Conservation (phyloP, 805 yeast species). For the Yarrowia deformans region DNA sequence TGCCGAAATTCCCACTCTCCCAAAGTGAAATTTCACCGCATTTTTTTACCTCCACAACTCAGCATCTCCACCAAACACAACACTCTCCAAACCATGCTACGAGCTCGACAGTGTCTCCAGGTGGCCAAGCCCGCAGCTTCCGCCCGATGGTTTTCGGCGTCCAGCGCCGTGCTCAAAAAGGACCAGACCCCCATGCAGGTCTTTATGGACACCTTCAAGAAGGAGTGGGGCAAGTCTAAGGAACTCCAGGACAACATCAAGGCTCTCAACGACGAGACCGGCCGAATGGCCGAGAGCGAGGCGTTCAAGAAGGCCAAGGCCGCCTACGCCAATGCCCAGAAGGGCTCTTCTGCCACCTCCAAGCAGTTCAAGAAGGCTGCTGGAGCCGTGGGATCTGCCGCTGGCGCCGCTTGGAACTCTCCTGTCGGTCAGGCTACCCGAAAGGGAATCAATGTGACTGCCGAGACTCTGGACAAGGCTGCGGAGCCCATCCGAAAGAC, state of each 20-base stretch:
- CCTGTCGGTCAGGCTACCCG: constrained; percentile 91
- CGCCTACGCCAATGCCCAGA: constrained; percentile 86
- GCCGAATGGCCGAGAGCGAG: constrained; percentile 89
- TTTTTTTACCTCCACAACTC: neutral
- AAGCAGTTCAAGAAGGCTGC: constrained; percentile 87
- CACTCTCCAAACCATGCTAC: neutral
- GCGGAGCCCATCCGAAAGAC: constrained; percentile 94
- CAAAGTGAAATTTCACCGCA: neutral
- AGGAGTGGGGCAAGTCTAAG: constrained; percentile 87
- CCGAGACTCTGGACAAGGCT: constrained; percentile 80
- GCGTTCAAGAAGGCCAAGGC: constrained; percentile 93
- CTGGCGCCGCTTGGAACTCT: constrained; percentile 94
- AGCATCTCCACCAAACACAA: neutral
- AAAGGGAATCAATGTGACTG: constrained; percentile 79
- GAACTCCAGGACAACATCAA: constrained; percentile 93
- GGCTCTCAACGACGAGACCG: constrained; percentile 95
- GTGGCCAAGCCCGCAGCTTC: neutral
- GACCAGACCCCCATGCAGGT: constrained; percentile 76
- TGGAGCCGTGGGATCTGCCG: constrained; percentile 89
- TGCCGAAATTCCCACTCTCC: neutral
- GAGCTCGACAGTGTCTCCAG: constrained; percentile 38
- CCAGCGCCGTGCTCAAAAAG: constrained; percentile 3
- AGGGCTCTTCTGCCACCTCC: constrained; percentile 68
- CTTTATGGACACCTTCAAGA: constrained; percentile 87
- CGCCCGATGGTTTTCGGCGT: constrained; percentile 14